Base-by-base conservation (phyloP, 2,329 filamentous ascomycete species). In the Neonectria punicea region DNA sequence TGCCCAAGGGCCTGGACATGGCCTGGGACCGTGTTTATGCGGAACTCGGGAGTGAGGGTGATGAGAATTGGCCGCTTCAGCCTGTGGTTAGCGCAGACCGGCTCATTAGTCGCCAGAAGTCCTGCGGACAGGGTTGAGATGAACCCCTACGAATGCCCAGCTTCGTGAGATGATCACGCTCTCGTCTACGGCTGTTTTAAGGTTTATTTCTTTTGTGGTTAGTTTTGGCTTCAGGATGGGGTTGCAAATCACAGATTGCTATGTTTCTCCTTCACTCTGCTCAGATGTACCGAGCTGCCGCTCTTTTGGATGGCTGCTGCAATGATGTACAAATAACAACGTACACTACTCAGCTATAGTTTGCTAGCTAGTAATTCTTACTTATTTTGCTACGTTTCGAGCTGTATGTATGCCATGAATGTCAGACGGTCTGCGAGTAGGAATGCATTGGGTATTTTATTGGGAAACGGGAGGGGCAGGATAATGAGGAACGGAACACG, bases 1-100 rank as follows among this genome's bases (percentile, higher is more conserved):
- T 54, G 50, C 50, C 50, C 30, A 11, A 25, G 30, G 41, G 8
- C 4, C 32, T 61, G 30, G 10, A 49, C 4, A 61, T 54, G 50
- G 41, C 50, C 3, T 61, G 41, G 39, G 50, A 61, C 30, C 58
- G 49, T n/a, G 58, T 53, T 30, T 61, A 54, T 30, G 14, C 22
- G 4, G 46, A 49, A 10, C 46, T 49, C 4, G 46, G 46, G 4
- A 9, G 14, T 11, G 46, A 49, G 16, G 25, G 7, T 11, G 46
- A 49, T n/a, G 46, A 49, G 11, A 28, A 49, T n/a, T 49, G 46
- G 46, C 46, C 46, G 2, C 46, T 49, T 8, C 28, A n/a, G 14
- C 46, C 46, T n/a, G 22, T 49, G 13, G 25, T 49, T 9, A 30
- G 46, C n/a, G 22, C 14, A 11, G 25, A n/a, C 13, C 46, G 22